phyloP scores from a whole-genome alignment of 2,329 filamentous ascomycete genomes.

The Cytospora piceae region DNA sequence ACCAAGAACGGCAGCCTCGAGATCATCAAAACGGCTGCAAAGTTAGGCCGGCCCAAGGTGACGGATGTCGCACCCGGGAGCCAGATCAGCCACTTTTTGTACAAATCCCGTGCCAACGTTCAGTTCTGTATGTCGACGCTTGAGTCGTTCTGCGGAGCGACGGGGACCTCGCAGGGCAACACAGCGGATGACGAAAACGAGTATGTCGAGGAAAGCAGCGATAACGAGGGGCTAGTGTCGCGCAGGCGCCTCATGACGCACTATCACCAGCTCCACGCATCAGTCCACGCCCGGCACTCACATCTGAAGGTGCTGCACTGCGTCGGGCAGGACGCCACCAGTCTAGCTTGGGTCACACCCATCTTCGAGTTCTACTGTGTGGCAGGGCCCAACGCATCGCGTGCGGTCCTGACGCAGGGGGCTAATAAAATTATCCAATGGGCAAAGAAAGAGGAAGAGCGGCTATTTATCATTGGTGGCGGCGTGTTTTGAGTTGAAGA shows the following conservation, averaged over 20 bases:
- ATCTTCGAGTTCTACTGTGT: constrained; percentile 94
- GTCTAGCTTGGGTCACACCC: constrained; percentile 88
- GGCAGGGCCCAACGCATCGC: constrained; percentile 72
- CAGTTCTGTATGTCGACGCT: constrained; percentile 93
- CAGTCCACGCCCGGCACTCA: constrained; percentile 81
- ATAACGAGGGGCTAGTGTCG: constrained; percentile 51
- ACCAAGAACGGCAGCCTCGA: constrained; percentile 75
- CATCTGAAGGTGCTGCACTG: constrained; percentile 86
- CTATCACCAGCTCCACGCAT: constrained; percentile 83
- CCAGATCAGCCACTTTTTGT: constrained; percentile 87
- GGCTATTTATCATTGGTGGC: constrained; percentile 96
- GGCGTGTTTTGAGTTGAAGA: constrained; percentile 68
- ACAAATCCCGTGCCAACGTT: constrained; percentile 92
- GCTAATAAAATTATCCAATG: constrained; percentile 91
- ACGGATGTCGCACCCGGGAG: constrained; percentile 80
- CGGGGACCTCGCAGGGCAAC: constrained; percentile 28
- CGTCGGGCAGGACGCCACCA: constrained; percentile 73
- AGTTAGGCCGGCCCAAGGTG: constrained; percentile 70
- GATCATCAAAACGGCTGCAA: constrained; percentile 73
- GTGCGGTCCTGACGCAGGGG: constrained; percentile 74
- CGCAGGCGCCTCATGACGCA: constrained; percentile 77
- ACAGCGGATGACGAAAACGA: neutral
- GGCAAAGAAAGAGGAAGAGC: constrained; percentile 88
- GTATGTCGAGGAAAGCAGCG: neutral
- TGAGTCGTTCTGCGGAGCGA: constrained; percentile 63